Evolutionary conservation across 1,284 basidiomycete genomes (phyloP).

Genomic region (Ustilago shanxiensis): DNA sequence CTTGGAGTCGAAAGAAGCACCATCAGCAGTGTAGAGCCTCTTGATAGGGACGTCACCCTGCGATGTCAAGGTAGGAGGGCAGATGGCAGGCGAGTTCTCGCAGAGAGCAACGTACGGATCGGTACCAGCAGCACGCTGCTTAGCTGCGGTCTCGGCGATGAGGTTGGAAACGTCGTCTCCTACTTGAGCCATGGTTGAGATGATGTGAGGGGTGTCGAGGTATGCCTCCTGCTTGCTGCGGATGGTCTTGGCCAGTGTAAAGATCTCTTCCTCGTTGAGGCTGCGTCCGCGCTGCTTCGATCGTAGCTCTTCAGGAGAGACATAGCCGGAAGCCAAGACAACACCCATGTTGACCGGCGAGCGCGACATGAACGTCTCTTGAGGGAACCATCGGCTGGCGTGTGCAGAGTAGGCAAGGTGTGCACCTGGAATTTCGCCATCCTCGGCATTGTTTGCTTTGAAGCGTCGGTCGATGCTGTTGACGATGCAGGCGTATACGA

Average conservation of each 20-base stretch:
- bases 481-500: constrained; percentile 36
- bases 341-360: constrained; percentile 39
- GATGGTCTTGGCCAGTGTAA: constrained; percentile 26
- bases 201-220: constrained; percentile 32
- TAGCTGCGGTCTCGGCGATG: constrained; percentile 14
- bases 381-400: constrained; percentile 29
- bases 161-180: constrained; percentile 11
- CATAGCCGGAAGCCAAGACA: constrained; percentile 22
- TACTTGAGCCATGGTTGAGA: constrained; percentile 22
- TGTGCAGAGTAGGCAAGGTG: constrained; percentile 35
- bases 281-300: constrained; percentile 14
- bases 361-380: constrained; percentile 21
- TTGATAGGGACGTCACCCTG: constrained; percentile 25
- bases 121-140: constrained; percentile 20
- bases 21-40: constrained; percentile 20
- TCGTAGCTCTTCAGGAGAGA: constrained; percentile 24
- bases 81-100: constrained; percentile 30
- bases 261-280: constrained; percentile 20
- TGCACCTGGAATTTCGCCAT: constrained; percentile 17
- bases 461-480: constrained; percentile 40
- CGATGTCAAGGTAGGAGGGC: constrained; percentile 37
- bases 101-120: constrained; percentile 25
- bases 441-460: constrained; percentile 8
- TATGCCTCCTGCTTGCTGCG: constrained; percentile 26
- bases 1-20: constrained; percentile 17